phyloP scores from a whole-genome alignment of 225 moss, liverwort and hornwort genomes.

The Rhytidiadelphus loreus region DNA sequence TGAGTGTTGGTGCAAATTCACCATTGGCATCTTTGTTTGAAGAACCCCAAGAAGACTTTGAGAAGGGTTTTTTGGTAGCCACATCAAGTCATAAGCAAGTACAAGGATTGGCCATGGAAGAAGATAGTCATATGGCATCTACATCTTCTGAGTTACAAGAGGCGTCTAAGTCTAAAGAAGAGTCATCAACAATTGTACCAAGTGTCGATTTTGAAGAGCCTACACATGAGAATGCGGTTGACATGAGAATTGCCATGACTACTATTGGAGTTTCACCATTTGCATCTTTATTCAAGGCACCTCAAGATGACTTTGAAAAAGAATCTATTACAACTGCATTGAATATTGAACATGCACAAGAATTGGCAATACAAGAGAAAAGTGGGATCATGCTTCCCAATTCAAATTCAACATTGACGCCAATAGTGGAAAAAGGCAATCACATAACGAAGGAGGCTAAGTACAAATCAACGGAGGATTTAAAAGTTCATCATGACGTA shows the following conservation, averaged over 20 bases:
- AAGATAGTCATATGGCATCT: background rate
- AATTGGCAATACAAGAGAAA: background rate
- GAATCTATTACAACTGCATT: background rate
- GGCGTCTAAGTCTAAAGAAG: background rate
- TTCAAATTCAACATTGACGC: background rate
- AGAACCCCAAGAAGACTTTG: background rate
- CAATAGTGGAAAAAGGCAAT: background rate
- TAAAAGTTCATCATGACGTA: constrained; percentile 1
- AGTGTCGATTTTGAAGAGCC: background rate
- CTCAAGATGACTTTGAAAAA: background rate
- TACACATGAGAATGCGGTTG: background rate
- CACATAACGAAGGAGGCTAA: background rate
- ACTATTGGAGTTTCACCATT: background rate
- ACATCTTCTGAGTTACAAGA: background rate
- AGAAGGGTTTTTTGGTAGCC: background rate
- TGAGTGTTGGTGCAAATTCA: background rate
- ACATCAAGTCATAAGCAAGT: background rate
- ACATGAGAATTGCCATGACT: background rate
- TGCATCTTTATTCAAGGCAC: background rate
- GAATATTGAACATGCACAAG: background rate
- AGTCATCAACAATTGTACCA: background rate
- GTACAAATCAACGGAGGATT: background rate
- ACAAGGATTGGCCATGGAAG: background rate
- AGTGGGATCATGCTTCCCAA: background rate
- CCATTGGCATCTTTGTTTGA: background rate